A percentile compares a stretch with the other conserved stretches of the same genome.
Conservation (phyloP, 208 protist genomes). For the Trypanosoma cruzi region DNA sequence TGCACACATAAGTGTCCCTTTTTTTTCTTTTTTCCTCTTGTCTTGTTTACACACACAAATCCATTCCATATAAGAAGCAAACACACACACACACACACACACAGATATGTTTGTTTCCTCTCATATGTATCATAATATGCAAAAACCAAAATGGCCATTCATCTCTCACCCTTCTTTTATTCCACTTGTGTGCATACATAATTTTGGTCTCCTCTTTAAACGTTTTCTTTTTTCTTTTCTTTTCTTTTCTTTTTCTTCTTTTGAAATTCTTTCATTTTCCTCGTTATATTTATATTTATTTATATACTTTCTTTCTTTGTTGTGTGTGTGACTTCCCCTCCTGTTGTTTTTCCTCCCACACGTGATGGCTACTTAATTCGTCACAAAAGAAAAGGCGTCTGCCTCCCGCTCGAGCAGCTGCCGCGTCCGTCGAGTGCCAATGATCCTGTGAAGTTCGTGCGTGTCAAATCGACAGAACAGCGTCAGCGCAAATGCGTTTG, state of each 20-base stretch:
- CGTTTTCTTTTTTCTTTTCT: not conserved
- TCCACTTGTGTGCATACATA: not conserved
- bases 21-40: too few species aligned
- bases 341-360: constrained; percentile 1
- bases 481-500: constrained; percentile 84
- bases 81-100: not conserved
- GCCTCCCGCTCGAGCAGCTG: constrained; percentile 79
- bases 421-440: constrained; percentile 81
- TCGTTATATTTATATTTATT: not conserved
- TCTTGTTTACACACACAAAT: too few species aligned
- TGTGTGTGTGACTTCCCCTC: too few species aligned
- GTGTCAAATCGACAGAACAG: constrained; percentile 94
- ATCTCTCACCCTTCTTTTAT: too few species aligned
- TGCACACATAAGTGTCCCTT: too few species aligned
- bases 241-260: not conserved
- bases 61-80: not conserved
- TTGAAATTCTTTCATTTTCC: too few species aligned
- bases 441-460: constrained; percentile 91
- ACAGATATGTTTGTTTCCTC: not conserved
- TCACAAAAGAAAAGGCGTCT: constrained; percentile 83
- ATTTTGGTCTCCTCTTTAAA: not conserved
- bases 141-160: too few species aligned
- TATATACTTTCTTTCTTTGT: constrained; percentile 14
- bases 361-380: constrained; percentile 36
- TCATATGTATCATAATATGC: not conserved